These are phyloP conservation scores for Pterothamnion heteromorphum DNA, from an alignment of 31 red algal species.

Conservation along the genomic window DNA sequence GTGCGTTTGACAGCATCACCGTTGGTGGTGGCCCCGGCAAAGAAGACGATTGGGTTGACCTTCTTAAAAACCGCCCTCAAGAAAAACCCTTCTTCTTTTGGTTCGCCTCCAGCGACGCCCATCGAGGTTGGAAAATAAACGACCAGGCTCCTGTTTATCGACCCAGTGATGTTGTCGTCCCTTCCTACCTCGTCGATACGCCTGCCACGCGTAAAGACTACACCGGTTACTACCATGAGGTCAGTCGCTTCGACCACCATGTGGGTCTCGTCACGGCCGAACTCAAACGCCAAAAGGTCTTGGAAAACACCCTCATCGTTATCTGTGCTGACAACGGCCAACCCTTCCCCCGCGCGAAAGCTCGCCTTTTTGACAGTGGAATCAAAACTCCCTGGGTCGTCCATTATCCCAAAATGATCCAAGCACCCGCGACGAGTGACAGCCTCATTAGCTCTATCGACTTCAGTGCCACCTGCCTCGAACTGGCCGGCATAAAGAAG, in stretches of 20 bases:
- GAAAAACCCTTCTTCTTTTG: neutral
- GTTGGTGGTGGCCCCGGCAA: neutral
- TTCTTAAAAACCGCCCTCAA: neutral
- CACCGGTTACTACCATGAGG: neutral
- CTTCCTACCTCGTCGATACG: neutral
- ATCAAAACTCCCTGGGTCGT: neutral
- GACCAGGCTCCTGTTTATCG: neutral
- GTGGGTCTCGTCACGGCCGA: neutral
- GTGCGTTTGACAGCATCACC: neutral
- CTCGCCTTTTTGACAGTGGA: neutral
- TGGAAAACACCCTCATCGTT: neutral
- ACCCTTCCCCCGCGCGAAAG: neutral
- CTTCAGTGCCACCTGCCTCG: neutral
- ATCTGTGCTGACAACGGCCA: neutral
- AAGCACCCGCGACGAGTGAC: neutral
- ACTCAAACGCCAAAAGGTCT: neutral
- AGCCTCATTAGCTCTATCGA: neutral
- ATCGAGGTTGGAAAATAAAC: neutral
- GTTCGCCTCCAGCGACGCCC: neutral
- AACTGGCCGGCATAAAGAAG: neutral
- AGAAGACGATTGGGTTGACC: neutral
- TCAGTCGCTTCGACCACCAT: neutral
- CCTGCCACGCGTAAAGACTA: neutral
- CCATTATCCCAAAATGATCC: neutral
- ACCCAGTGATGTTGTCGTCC: neutral